Evolutionary conservation across 2,329 filamentous ascomycete species (phyloP), one percentile per base, ranked within the genome.

Genomic region (Stemphylium lycopersici): DNA sequence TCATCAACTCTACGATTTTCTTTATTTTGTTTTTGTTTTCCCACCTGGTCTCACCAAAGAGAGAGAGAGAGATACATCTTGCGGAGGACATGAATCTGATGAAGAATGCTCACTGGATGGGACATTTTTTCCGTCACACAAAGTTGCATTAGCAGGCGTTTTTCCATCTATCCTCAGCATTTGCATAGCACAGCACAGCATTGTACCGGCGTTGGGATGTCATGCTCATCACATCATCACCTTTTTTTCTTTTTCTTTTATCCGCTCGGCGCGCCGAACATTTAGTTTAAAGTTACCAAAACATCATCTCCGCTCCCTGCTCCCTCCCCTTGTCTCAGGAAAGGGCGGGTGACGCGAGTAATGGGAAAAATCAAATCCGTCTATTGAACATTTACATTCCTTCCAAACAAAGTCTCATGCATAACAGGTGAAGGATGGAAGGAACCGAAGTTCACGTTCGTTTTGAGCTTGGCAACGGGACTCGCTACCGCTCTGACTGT

Each of bases 1-100:
- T 57, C 48, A 50, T 44, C 60, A 62, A 55, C 58, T 51, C 58
- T 32, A 55, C 60, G 57, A 65, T 47, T 63, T 56, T 50, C 46
- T 52, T 61, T 52, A 22, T 50, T 48, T 53, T 62, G 55, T 24
- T 15, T 41, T 40, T 38, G 22, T 13, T 18, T 44, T 59, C 46
- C 57, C 15, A 24, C 7, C 29, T 44, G 13, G 22, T 44, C 20
- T 26, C 6, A 34, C 29, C 5, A 15, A 26, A 22, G 24, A 26
- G 36, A 18, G 10, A 26, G 36, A 18, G 10, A 29, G 10, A 13
- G 22, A 20, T 13, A 18, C 31, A 24, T 39, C 37, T n/a, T 18
- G 36, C 22, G 24, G 44, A 51, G 44, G 53, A 48, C 43, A 56
- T 39, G 44, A 56, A 56, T 47, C 42, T 47, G 43, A 43, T 45